Base-by-base conservation (phyloP, 2,329 filamentous ascomycete species). In the Beauveria sp. region DNA sequence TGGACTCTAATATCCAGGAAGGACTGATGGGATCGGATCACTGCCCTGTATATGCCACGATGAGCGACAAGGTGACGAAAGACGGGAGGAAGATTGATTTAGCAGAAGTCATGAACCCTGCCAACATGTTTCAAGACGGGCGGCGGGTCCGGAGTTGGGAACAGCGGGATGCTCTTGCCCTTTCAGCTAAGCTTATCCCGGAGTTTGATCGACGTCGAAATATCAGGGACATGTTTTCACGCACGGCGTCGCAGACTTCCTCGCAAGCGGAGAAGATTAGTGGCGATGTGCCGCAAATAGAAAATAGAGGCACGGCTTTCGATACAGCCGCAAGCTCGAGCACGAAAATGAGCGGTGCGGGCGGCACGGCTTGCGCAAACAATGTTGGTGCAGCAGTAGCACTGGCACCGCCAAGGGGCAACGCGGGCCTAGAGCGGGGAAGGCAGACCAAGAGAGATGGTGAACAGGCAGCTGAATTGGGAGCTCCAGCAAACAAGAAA, bases 1-100 rank as follows among this genome's bases (percentile, higher is more conserved):
- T 77, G 28, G 84, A 87, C 49, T 85, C 91, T 7, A 87, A 97
- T 68, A 98, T 98, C 38, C 95, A 98, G 72, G 91, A 96, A 74
- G 93, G 93, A 0, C 77, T 98, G 24, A 88, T 96, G 82, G 95
- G 95, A 0, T 98, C 93, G 1, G 95, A 99, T 70, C 95, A 99
- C 73, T 99, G 95, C 68, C 95, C 95, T 0, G 93, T 98, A 1
- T 98, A 89, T 72, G 91, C 88, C 1, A 81, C 83, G 2, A 79
- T 96, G 26, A 85, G 87, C 20, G 85, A 93, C 42, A 77, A 70
- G 2, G 83, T 96, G 2, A 68, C 70, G 0, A 66, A 82, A 6
- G 73, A 80, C 16, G 81, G 77, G 1, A 68, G 77, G 50, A 73
- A 83, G 51, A 71, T 82, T 3, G 72, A 86, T 66, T 77, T 91